Base-by-base conservation (phyloP, 1,284 basidiomycete species). In the Rhodotorula sp. region DNA sequence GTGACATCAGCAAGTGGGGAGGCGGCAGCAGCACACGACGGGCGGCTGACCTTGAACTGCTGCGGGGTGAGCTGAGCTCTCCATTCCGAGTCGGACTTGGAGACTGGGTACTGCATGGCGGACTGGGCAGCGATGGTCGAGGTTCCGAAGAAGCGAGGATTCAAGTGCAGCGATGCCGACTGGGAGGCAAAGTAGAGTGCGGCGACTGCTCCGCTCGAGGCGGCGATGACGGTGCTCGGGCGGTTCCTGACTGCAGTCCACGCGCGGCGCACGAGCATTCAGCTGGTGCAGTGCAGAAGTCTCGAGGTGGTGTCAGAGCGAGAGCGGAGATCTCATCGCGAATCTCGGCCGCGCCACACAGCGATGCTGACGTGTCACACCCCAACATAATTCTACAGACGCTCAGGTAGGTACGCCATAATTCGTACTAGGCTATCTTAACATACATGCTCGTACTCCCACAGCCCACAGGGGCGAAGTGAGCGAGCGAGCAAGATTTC, bases 21-120 rank as follows among this genome's bases (percentile, higher is more conserved):
- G 43, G 38, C 38, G 38, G 8, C 10, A 43, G 38, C 38, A 43
- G 38, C 10, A 43, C 38, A 43, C 28, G 57, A 10, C 38, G 8
- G 38, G 26, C 26, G 23, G 15, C 71, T 60, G 31, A 75, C 74
- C n/a, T 73, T 60, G 60, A 75, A 76, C 63, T 77, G 74, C 62
- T 77, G 72, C 6, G 63, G 54, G 10, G 59, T 45, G 28, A 77
- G 67, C 57, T 74, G 59, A 2, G 67, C 60, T 23, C 61, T 62
- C 74, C 74, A 77, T 23, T 77, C 74, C 3, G 58, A 47, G 1
- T 73, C 71, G 1, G 47, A 43, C 26, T 67, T 69, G 26, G 58
- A 8, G 23, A 56, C n/a, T 0, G 60, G 66, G 54, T 61, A 73
- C n/a, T 62, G 31, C 48, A 66, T 54, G 3, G 64, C 60, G 12